A percentile compares a stretch with the other conserved stretches of the same genome.
Evolutionary conservation across 176 grass and related monocot species (phyloP).

Genomic region (Zoysia pacifica): DNA sequence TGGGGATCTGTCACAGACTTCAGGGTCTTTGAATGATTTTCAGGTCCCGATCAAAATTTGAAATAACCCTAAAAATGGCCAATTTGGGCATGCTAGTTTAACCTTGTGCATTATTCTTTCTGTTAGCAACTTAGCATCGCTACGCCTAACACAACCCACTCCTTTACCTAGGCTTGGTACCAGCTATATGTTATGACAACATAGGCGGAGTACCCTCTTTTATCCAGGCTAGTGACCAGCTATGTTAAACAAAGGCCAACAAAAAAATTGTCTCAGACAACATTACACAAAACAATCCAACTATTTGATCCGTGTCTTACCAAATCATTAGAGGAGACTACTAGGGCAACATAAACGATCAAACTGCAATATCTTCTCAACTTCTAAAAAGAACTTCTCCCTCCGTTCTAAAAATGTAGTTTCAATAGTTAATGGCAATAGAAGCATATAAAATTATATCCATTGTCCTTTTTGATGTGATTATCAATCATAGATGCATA

Average conservation of each 20-base stretch:
- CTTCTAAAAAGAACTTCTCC: neutral
- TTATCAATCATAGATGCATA: neutral
- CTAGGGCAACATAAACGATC: neutral
- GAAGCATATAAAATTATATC: neutral
- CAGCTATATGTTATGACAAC: too few relatives aligned
- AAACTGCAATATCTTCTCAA: neutral
- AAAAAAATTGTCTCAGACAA: neutral
- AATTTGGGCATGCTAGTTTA: neutral
- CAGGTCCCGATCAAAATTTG: neutral
- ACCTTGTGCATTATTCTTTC: neutral
- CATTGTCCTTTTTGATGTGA: neutral
- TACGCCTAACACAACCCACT: too few relatives aligned
- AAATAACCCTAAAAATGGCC: neutral
- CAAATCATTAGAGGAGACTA: slow-evolving; percentile 7
- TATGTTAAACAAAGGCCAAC: neutral
- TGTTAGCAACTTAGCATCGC: neutral
- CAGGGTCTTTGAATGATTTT: neutral
- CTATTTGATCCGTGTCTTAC: neutral
- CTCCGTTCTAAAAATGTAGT: neutral
- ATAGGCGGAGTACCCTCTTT: too few relatives aligned
- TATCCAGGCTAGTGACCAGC: neutral
- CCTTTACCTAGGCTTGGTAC: too few relatives aligned
- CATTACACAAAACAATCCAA: neutral
- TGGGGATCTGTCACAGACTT: neutral
- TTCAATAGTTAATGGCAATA: neutral